phyloP scores from a whole-genome alignment of 108 stramenopile species.

The Bacterosira constricta region DNA sequence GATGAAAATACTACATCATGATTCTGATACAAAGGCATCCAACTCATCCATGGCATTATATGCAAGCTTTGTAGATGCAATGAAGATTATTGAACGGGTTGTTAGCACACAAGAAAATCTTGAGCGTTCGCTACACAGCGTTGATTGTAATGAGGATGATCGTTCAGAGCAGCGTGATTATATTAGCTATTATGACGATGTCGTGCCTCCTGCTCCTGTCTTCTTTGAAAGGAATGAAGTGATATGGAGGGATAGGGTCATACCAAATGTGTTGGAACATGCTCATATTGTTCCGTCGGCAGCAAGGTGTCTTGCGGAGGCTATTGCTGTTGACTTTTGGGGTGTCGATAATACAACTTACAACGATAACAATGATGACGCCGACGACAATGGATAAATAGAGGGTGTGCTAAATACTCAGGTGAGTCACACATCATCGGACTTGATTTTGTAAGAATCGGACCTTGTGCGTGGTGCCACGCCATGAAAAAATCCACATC shows the following conservation, averaged over 20 bases:
- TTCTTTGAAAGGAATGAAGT: conserved; percentile 83
- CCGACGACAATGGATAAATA: too few relatives aligned
- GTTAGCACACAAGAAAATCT: too few relatives aligned
- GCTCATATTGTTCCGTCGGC: conserved; percentile 56
- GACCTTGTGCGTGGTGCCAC: too few relatives aligned
- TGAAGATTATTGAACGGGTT: conserved; percentile 60
- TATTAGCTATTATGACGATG: conserved; percentile 37
- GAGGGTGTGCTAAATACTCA: too few relatives aligned
- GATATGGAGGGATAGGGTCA: conserved; percentile 75
- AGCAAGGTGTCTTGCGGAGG: conserved; percentile 50
- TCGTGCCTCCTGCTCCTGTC: conserved; percentile 55
- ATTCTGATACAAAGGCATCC: conserved; percentile 61
- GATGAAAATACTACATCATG: conserved; percentile 64
- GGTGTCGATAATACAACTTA: conserved; percentile 20
- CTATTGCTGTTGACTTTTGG: conserved; percentile 73
- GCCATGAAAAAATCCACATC: too few relatives aligned
- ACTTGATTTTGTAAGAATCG: too few relatives aligned
- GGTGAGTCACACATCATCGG: too few relatives aligned
- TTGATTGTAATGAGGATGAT: too few relatives aligned
- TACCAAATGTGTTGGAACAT: conserved; percentile 41
- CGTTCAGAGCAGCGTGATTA: too few relatives aligned
- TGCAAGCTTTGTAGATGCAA: conserved; percentile 54
- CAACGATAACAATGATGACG: conserved; percentile 12
- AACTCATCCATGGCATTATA: too few relatives aligned
- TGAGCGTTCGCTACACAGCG: too few relatives aligned